Conservation (phyloP, 225 moss, liverwort and hornwort species). For the Polytrichum commune region DNA sequence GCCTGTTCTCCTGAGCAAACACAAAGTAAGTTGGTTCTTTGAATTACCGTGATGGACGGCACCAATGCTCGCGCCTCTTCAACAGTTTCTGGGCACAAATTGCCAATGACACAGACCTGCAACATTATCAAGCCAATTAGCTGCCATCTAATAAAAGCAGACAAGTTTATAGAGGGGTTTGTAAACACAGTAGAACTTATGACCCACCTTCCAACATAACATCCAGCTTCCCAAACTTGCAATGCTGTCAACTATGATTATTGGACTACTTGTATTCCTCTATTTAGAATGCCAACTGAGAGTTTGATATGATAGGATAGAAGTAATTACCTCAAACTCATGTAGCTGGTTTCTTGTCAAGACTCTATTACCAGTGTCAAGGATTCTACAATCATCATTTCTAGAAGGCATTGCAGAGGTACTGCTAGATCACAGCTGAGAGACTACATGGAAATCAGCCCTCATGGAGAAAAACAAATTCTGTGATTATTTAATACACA, state of each 20-base stretch:
- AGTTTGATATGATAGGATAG: not conserved
- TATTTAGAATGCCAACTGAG: no score
- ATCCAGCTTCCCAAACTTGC: no score
- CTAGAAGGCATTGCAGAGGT: not conserved
- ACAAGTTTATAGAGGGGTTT: not conserved
- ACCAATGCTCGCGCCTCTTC: conserved; percentile 96
- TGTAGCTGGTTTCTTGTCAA: conserved; percentile 88
- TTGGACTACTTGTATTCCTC: no score
- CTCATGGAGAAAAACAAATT: no score
- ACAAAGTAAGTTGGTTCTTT: no score
- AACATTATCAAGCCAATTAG: not conserved
- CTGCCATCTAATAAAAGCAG: not conserved
- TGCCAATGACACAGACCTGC: conserved; percentile 89
- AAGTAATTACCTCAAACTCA: conserved; percentile 80
- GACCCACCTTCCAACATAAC: no score
- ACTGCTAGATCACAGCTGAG: no score
- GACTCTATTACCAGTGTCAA: conserved; percentile 39
- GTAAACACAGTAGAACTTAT: no score
- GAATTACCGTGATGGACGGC: conserved; percentile 75
- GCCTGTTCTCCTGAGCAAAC: no score
- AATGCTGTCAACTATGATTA: no score
- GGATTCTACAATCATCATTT: conserved; percentile 1
- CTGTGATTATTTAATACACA: no score
- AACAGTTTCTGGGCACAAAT: conserved; percentile 92
- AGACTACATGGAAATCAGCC: no score